Conservation (phyloP, 2,329 filamentous ascomycete species). For the Chaetomium globosum region DNA sequence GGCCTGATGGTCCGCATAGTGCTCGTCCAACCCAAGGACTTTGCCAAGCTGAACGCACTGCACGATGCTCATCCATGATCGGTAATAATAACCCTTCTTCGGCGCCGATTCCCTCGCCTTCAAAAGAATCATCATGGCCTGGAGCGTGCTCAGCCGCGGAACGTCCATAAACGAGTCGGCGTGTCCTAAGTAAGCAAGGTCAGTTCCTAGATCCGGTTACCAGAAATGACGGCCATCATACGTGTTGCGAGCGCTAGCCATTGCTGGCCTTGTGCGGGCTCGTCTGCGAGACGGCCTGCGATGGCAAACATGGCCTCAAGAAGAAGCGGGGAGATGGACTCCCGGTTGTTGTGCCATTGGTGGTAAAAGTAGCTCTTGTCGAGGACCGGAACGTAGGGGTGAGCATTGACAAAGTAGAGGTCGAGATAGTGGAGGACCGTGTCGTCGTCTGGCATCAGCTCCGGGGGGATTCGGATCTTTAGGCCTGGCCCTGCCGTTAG, state of each 20-base stretch:
- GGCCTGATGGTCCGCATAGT: conserved; percentile 75
- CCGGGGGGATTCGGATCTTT: conserved; percentile 84
- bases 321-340: conserved; percentile 85
- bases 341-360: conserved; percentile 81
- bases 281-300: conserved; percentile 78
- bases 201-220: conserved; percentile 33
- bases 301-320: conserved; percentile 92
- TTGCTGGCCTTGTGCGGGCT: conserved; percentile 81
- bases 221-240: conserved; percentile 46
- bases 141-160: conserved; percentile 85
- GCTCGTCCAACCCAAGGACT: conserved; percentile 85
- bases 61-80: conserved; percentile 95
- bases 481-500: conserved; percentile 69
- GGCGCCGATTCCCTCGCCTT: conserved; percentile 92
- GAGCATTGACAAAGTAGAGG: conserved; percentile 86
- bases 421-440: conserved; percentile 83
- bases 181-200: conserved; percentile 64
- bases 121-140: conserved; percentile 81
- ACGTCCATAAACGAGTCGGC: conserved; percentile 93
- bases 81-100: conserved; percentile 92
- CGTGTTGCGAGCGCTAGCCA: conserved; percentile 90
- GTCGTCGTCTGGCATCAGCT: conserved; percentile 88
- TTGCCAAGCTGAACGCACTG: conserved; percentile 92
- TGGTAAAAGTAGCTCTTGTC: conserved; percentile 81
- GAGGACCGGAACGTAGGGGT: conserved; percentile 89